Percentiles rank a stretch among this genome's conserved stretches.
Evolutionary conservation across 225 moss, liverwort and hornwort species (phyloP).

Genomic region (Polytrichum formosum): DNA sequence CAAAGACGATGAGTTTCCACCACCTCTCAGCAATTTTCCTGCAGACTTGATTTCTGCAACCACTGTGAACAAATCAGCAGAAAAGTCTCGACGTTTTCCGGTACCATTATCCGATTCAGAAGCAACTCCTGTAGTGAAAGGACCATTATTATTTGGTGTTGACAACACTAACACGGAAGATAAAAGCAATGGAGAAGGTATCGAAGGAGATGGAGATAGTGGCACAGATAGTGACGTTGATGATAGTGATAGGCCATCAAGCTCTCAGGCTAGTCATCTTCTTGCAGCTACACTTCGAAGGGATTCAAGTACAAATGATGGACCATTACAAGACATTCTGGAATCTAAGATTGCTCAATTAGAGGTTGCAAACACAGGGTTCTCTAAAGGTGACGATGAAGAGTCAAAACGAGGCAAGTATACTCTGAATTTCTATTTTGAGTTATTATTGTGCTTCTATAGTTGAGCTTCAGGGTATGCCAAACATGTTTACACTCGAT

Average conservation of each 20-base stretch:
- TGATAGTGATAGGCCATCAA: constrained; percentile 71
- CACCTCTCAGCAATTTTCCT: constrained; percentile 33
- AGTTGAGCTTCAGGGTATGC: no score
- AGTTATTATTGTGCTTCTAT: no score
- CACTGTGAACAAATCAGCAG: constrained; percentile 43
- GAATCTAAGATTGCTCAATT: constrained; percentile 87
- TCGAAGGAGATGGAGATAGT: constrained; percentile 54
- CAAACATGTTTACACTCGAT: no score
- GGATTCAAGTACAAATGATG: constrained; percentile 51
- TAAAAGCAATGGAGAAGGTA: constrained; percentile 33
- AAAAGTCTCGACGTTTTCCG: constrained; percentile 78
- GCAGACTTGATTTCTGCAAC: constrained; percentile 24
- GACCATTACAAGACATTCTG: constrained; percentile 83
- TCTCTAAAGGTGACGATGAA: constrained; percentile 74
- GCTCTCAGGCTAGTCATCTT: constrained; percentile 57
- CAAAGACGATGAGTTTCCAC: constrained; percentile 18
- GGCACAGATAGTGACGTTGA: constrained; percentile 85
- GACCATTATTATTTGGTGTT: constrained; percentile 40
- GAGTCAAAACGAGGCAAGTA: constrained; percentile 70
- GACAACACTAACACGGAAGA: constrained; percentile 25
- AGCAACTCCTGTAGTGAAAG: constrained; percentile 25
- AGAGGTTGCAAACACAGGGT: constrained; percentile 66
- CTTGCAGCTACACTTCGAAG: constrained; percentile 43
- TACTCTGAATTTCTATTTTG: no score
- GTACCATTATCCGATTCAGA: constrained; percentile 73